phyloP scores from a whole-genome alignment of 257 asterid genomes.

The Rehmannia glutinosa region DNA sequence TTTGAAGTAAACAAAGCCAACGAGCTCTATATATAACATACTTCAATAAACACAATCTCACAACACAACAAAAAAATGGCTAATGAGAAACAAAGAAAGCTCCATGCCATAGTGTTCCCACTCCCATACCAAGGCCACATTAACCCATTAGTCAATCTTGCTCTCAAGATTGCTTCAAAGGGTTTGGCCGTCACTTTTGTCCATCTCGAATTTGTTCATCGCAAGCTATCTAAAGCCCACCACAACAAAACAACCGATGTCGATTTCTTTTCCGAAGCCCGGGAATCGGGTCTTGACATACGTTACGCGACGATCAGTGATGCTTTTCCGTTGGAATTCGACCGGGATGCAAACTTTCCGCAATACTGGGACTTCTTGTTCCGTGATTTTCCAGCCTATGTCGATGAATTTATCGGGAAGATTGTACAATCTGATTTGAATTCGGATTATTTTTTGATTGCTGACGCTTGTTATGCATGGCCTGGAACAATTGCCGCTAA shows the following conservation, averaged over 20 bases:
- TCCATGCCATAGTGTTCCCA: conserved; percentile 56
- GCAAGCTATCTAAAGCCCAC: not conserved
- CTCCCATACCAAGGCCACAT: conserved; percentile 64
- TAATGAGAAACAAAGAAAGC: not conserved
- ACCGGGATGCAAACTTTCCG: conserved; percentile 17
- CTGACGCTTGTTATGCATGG: conserved; percentile 39
- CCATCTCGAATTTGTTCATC: not conserved
- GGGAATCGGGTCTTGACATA: conserved; percentile 42
- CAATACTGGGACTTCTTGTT: conserved; percentile 27
- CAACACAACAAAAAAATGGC: not conserved
- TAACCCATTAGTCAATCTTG: conserved; percentile 45
- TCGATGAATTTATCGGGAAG: conserved; percentile 34
- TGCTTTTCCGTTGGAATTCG: conserved; percentile 37
- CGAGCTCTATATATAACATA: too few species aligned
- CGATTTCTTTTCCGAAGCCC: conserved; percentile 32
- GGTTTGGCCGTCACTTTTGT: conserved; percentile 55
- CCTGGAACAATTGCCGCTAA: conserved; percentile 34
- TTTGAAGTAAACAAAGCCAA: too few species aligned
- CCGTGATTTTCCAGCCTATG: conserved; percentile 25
- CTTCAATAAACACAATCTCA: too few species aligned
- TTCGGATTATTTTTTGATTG: conserved; percentile 26
- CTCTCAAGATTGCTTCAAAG: conserved; percentile 54
- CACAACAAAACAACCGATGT: not conserved
- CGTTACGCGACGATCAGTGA: conserved; percentile 39
- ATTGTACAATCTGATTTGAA: conserved; percentile 20